Evolutionary conservation across 352 stramenopile species (phyloP).

Genomic region (Aphanomyces euteiches): DNA sequence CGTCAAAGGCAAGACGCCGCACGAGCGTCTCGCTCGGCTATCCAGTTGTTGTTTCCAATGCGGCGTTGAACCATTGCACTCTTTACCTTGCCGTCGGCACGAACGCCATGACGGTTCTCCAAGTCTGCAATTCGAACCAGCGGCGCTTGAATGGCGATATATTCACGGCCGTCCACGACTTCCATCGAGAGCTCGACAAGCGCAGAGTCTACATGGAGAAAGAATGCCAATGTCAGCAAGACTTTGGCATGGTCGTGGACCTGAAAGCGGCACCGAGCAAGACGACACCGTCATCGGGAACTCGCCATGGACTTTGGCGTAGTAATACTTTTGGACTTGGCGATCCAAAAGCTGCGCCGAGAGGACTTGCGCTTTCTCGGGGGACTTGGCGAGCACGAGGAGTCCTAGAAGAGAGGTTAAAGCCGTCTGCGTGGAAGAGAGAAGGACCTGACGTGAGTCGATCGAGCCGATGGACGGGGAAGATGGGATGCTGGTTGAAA

Average conservation of each 20-base stretch:
- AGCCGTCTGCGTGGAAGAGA: neutral
- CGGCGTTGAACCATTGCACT: neutral
- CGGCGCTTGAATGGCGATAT: constrained; percentile 43
- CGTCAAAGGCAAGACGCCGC: constrained; percentile 26
- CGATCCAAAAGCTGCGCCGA: constrained; percentile 40
- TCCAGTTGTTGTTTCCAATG: neutral
- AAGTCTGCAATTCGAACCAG: constrained; percentile 36
- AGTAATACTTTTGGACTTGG: constrained; percentile 51
- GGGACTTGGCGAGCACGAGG: constrained; percentile 20
- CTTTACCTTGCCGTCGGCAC: constrained; percentile 9
- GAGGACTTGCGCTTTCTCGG: constrained; percentile 7
- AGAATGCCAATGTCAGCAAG: neutral
- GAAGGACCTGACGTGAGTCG: constrained; percentile 59
- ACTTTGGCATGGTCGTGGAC: neutral
- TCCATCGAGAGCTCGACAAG: constrained; percentile 5
- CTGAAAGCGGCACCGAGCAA: neutral
- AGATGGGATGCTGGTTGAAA: constrained; percentile 33
- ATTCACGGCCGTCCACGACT: constrained; percentile 27
- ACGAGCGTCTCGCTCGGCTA: constrained; percentile 49
- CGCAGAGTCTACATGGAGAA: constrained; percentile 20
- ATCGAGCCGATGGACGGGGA: constrained; percentile 73
- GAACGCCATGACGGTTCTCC: constrained; percentile 34
- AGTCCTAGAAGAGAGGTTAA: neutral
- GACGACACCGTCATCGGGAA: constrained; percentile 35
- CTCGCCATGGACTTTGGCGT: constrained; percentile 43